Evolutionary conservation across 441 rosid genomes (phyloP), one percentile per base, ranked within the genome.

Genomic region (Mallotus japonicus): DNA sequence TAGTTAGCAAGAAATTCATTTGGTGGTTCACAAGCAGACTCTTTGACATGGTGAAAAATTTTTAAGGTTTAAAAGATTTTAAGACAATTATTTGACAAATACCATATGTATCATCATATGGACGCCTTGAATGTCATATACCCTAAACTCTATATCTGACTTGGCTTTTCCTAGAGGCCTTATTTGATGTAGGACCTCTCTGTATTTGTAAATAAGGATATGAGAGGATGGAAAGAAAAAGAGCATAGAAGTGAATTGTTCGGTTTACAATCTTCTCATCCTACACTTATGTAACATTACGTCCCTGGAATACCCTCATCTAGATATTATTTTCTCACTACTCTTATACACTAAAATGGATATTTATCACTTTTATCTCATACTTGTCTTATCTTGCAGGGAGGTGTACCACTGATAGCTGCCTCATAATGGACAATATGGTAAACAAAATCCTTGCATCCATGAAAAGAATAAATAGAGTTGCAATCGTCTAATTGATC

Each of bases 351-450:
- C 8, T 53, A 16, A 53, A 9, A 0, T 22, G 47, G 32, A 17
- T 60, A 17, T 62, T 51, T 32, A 44, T 13, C 51, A 49, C 24
- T 73, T 76, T 61, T 57, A 47, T 71, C 69, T 75, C 62, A 28
- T 28, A 68, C 62, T 34, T 40, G 14, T 61, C 17, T 73, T 71
- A 19, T 71, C 63, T 71, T 76, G 70, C 73, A 85, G 88, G 73
- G 59, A 79, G 70, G 47, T 49, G 34, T 60, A 54, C 70, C 67
- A 61, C 34, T 67, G 72, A 62, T 69, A 65, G 73, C 68, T 22
- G 56, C 65, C 9, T 24, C 28, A 44, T 22, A 40, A 63, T 13
- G 64, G 71, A 64, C 20, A 67, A 65, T 76, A 40, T 58, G 84
- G 87, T 86, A 82, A 61, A 71, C 58, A 34, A 65, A 47, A 15